Base-by-base conservation (phyloP, 2,329 filamentous ascomycete species). In the Penicillium sp. region DNA sequence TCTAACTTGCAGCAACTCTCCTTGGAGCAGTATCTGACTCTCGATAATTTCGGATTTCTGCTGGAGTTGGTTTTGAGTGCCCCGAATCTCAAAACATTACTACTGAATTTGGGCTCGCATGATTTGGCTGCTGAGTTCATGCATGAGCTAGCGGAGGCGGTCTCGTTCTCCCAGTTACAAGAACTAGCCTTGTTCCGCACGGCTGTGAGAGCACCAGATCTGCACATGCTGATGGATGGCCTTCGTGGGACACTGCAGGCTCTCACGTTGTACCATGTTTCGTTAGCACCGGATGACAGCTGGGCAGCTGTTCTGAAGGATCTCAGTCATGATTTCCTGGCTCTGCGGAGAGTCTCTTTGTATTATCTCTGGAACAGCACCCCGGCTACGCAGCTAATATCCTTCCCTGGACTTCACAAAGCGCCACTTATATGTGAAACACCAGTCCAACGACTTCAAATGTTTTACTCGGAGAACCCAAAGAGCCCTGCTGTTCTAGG, bases 21-120 rank as follows among this genome's bases (percentile, higher is more conserved):
- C 2, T 22, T 67, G 18, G 61, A 67, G 35, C 64, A 66, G 41
- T 66, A 63, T 42, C 54, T 66, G n/a, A 66, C 58, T 1, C 52
- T 65, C 9, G 63, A 67, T 18, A 67, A 63, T 22, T 66, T 66
- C 11, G 56, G 58, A 0, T 66, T 67, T 37, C 49, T 67, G 4
- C 56, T 66, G 3, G 64, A 66, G 26, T 41, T 67, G 8, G 60
- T 66, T 9, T 56, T 67, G 6, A 61, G 57, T 26, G 63, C 64
- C 2, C 58, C 62, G 0, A 64, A 61, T 41, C 57, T 67, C 18
- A 56, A 53, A 5, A 62, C 57, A 4, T 57, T 67, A 9, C 37
- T 59, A 0, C 26, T 67, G 1, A 66, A 63, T 4, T 45, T 67
- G 3, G 62, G 63, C 15, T 65, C 59, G 1, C 63, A 66, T 20